phyloP scores from a whole-genome alignment of 192 early-diverging fungal genomes.

The Podila horticola region DNA sequence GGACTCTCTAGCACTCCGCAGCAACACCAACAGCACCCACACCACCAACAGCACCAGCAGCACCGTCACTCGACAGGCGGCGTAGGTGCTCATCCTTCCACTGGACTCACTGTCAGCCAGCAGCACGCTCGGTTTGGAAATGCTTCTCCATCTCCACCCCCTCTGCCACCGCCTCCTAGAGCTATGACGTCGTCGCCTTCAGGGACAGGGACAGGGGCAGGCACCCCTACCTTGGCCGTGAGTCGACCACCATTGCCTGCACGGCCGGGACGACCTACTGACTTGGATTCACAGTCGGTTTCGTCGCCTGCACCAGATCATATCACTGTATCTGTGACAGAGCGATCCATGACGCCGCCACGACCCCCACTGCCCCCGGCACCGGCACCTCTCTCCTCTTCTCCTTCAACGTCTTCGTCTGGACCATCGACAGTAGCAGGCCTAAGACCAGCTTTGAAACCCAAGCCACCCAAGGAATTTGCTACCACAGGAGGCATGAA shows the following conservation, averaged over 20 bases:
- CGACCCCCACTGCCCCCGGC: constrained; percentile 45
- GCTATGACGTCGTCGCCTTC: constrained; percentile 27
- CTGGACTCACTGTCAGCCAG: constrained; percentile 25
- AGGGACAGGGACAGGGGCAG: constrained; percentile 4
- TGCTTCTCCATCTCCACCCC: constrained; percentile 44
- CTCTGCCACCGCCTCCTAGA: constrained; percentile 46
- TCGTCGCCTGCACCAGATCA: not conserved
- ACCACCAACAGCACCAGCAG: constrained; percentile 24
- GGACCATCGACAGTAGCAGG: not conserved
- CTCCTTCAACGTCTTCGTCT: not conserved
- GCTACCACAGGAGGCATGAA: not conserved
- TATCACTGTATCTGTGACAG: constrained; percentile 17
- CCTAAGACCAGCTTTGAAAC: not conserved
- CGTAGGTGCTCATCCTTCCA: not conserved
- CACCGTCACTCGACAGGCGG: constrained; percentile 36
- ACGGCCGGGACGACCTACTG: constrained; percentile 18
- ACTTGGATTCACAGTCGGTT: constrained; percentile 1
- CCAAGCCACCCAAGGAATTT: not conserved
- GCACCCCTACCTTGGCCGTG: not conserved
- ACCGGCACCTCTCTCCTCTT: constrained; percentile 8
- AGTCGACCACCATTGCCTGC: constrained; percentile 38
- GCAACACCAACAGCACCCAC: constrained; percentile 24
- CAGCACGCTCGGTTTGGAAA: constrained; percentile 41
- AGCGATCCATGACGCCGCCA: constrained; percentile 44
- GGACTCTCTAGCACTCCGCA: constrained; percentile 22